These are phyloP conservation scores for Rhizophagus clarus DNA, from an alignment of 192 early-diverging fungal genomes.

Conservation along the genomic window DNA sequence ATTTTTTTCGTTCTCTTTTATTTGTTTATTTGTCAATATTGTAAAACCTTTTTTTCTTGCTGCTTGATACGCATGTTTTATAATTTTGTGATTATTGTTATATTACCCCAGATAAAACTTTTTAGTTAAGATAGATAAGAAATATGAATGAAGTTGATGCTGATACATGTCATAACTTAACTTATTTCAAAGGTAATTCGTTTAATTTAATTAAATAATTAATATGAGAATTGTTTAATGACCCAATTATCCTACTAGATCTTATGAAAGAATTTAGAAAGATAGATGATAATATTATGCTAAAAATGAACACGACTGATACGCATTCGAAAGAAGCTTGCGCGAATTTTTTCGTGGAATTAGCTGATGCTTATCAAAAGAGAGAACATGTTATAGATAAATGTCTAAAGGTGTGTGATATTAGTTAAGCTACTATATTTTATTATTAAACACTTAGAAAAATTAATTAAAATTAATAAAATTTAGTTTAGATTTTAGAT, in stretches of 20 bases:
- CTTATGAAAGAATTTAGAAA: conserved; percentile 69
- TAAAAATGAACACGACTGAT: conserved; percentile 74
- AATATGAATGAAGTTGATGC: conserved; percentile 15
- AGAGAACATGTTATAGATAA: conserved; percentile 67
- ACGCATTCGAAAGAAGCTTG: conserved; percentile 64
- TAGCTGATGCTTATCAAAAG: conserved; percentile 65
- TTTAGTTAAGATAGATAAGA: not conserved
- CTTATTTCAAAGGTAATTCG: conserved; percentile 27
- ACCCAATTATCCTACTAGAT: conserved; percentile 43
- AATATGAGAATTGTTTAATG: not conserved
- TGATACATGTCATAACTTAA: conserved; percentile 19
- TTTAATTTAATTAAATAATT: not conserved
- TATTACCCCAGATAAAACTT: too few species aligned
- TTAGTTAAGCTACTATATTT: not conserved
- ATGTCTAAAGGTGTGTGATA: conserved; percentile 59
- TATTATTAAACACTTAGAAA: too few species aligned
- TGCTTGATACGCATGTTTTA: too few species aligned
- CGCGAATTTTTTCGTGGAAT: conserved; percentile 61
- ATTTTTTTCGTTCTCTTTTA: too few species aligned
- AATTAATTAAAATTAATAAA: conserved; percentile 14
- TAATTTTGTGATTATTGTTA: not conserved
- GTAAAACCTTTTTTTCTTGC: too few species aligned
- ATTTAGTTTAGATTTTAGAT: conserved; percentile 44
- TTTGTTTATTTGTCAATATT: too few species aligned
- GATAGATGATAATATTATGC: conserved; percentile 82